A percentile compares a stretch with the other conserved stretches of the same genome.
Conservation (phyloP, 129 eudicot species). For the Flaveria sonorensis region DNA sequence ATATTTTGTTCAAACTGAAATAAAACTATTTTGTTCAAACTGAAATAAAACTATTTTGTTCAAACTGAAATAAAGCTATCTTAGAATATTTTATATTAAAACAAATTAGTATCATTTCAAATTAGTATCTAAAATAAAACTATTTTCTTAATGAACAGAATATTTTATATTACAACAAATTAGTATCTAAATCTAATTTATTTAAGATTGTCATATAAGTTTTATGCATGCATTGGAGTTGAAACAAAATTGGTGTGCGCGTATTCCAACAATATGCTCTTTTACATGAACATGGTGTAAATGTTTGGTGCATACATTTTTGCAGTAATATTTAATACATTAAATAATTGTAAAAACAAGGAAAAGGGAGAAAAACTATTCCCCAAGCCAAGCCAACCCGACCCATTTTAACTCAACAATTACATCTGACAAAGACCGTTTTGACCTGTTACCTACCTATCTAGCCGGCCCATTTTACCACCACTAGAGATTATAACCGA, state of each 20-base stretch:
- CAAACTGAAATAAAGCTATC: too few relatives aligned
- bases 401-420: not conserved
- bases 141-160: not conserved
- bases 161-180: not conserved
- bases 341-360: not conserved
- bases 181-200: not conserved
- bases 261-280: not conserved
- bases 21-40: too few relatives aligned
- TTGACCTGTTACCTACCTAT: not conserved
- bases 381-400: not conserved
- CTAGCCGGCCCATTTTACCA: not conserved
- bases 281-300: not conserved
- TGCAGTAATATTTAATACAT: not conserved
- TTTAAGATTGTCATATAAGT: not conserved
- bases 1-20: too few relatives aligned
- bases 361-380: not conserved
- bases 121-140: too few relatives aligned
- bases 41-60: too few relatives aligned
- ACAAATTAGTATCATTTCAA: too few relatives aligned
- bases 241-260: not conserved
- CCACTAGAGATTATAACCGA: constrained; percentile 1
- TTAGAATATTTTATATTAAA: too few relatives aligned
- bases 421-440: not conserved
- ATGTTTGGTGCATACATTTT: not conserved
- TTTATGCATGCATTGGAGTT: not conserved